These are phyloP conservation scores for Geranomyces variabilis DNA, from an alignment of 192 early-diverging fungal species.

Conservation along the genomic window DNA sequence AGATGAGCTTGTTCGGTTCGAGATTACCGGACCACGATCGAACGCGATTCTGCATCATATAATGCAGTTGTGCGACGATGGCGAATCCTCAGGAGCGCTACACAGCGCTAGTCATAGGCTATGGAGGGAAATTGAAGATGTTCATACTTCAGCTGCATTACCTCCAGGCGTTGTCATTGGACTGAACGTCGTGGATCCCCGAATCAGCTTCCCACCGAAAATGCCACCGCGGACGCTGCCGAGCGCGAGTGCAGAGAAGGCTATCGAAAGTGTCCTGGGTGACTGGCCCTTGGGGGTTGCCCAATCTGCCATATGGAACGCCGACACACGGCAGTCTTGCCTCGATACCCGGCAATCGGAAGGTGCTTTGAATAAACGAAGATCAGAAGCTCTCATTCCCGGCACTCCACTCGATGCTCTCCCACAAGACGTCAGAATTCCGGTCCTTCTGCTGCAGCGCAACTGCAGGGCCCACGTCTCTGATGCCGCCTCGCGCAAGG, in stretches of 20 bases:
- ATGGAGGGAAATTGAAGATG: constrained; percentile 29
- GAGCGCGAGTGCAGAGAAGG: background rate
- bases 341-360: constrained; percentile 23
- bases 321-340: background rate
- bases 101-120: constrained; percentile 15
- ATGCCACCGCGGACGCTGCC: constrained; percentile 29
- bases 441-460: constrained; percentile 81
- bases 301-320: constrained; percentile 27
- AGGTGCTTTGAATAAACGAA: constrained; percentile 24
- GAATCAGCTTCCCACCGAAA: constrained; percentile 61
- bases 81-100: constrained; percentile 15
- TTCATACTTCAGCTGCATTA: constrained; percentile 68
- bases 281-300: constrained; percentile 37
- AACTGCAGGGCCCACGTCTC: constrained; percentile 38
- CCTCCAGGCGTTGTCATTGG: constrained; percentile 81
- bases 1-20: constrained; percentile 69
- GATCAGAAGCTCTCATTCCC: constrained; percentile 59
- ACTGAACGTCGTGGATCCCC: constrained; percentile 82
- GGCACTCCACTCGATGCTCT: constrained; percentile 65
- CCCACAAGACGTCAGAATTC: constrained; percentile 66
- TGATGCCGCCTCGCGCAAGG: constrained; percentile 41
- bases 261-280: constrained; percentile 5
- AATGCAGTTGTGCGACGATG: constrained; percentile 42
- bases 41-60: constrained; percentile 73
- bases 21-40: constrained; percentile 85